phyloP scores from a whole-genome alignment of 2,329 filamentous ascomycete species.

The Chaetomium strumarium region DNA sequence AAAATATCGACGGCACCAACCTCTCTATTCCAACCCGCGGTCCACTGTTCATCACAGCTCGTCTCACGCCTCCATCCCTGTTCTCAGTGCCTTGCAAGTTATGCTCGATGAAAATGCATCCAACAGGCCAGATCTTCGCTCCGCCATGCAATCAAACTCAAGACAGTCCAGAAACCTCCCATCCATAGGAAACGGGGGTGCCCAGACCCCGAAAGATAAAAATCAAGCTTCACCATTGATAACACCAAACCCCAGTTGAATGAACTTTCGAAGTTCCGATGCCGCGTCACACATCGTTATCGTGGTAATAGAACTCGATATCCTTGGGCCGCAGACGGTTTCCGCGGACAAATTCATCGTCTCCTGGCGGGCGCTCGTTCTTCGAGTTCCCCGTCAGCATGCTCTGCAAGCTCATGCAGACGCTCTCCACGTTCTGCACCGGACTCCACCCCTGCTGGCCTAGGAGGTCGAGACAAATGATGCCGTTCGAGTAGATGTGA shows the following conservation, averaged over 20 bases:
- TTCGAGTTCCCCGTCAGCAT: constrained; percentile 96
- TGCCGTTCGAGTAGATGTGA: constrained; percentile 97
- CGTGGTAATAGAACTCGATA: constrained; percentile 91
- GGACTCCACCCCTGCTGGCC: constrained; percentile 88
- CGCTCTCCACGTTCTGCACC: constrained; percentile 92
- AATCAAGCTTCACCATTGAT: constrained; percentile 1
- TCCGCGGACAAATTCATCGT: constrained; percentile 78
- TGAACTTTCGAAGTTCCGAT: not conserved
- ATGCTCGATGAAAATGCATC: too few relatives aligned
- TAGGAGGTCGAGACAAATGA: constrained; percentile 94
- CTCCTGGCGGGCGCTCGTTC: constrained; percentile 82
- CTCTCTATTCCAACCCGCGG: too few relatives aligned
- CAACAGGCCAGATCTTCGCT: constrained; percentile 2
- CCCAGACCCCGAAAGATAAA: constrained; percentile 14
- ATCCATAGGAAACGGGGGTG: constrained; percentile 17
- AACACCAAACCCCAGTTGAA: not conserved
- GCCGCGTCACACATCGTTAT: constrained; percentile 60
- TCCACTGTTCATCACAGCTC: too few relatives aligned
- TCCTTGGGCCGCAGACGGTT: constrained; percentile 78
- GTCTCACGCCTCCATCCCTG: too few relatives aligned
- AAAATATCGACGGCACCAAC: too few relatives aligned
- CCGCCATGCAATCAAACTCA: constrained; percentile 10
- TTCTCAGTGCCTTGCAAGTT: too few relatives aligned
- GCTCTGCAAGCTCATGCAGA: constrained; percentile 95
- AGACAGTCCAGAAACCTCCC: constrained; percentile 2